Percentiles rank a stretch among this genome's conserved stretches.
Evolutionary conservation across 768 basidiomycete species (phyloP).

Genomic region (Boletus pseudo-olivaceus): DNA sequence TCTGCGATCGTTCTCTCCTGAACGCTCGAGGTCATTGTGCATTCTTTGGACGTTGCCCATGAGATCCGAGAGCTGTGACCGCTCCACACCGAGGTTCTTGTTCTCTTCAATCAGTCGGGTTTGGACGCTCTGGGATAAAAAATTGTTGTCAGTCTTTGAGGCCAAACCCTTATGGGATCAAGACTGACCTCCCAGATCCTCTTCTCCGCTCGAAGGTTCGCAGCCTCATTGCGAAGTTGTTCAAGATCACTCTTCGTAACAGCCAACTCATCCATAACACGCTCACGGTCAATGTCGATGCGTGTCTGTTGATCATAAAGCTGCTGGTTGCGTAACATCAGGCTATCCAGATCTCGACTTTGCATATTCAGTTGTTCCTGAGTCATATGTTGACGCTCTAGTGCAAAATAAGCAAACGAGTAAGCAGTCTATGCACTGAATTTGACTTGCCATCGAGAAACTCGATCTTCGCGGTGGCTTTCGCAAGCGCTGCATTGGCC

Average conservation of each 20-base stretch:
- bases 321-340: conserved; percentile 65
- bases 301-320: conserved; percentile 72
- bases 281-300: conserved; percentile 69
- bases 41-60: conserved; percentile 89
- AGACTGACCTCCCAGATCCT: conserved; percentile 83
- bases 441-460: conserved; percentile 61
- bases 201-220: conserved; percentile 90
- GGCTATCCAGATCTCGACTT: conserved; percentile 59
- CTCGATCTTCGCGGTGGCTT: conserved; percentile 79
- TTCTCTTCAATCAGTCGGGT: conserved; percentile 82
- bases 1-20: conserved; percentile 76
- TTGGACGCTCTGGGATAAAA: conserved; percentile 61
- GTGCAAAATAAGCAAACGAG: not conserved
- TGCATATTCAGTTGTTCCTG: conserved; percentile 67
- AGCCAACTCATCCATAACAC: conserved; percentile 64
- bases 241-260: conserved; percentile 60
- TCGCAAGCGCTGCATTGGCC: conserved; percentile 67
- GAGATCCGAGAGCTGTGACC: conserved; percentile 80
- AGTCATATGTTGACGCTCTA: conserved; percentile 68
- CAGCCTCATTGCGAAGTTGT: conserved; percentile 78
- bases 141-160: conserved; percentile 2
- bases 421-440: not conserved
- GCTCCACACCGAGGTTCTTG: conserved; percentile 70
- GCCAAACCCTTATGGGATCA: not conserved
- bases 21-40: conserved; percentile 82